A percentile compares a stretch with the other conserved stretches of the same genome.
Evolutionary conservation across 2,329 filamentous ascomycete genomes (phyloP).

Genomic region (Monilinia vaccinii-corymbosi): DNA sequence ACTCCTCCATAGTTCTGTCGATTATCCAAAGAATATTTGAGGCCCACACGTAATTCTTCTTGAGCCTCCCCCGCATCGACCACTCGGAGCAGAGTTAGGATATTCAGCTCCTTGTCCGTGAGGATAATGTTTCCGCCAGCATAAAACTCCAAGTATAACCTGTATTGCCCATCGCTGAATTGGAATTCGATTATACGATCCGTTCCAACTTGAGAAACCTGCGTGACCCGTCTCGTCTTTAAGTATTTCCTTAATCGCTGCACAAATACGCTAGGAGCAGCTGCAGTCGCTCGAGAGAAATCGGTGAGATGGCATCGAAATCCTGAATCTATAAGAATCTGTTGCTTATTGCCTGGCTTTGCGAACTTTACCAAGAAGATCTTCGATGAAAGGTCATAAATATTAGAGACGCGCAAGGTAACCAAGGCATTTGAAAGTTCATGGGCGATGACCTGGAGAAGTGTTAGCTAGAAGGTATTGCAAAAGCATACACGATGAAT

Average conservation of each 20-base stretch:
- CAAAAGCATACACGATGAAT: neutral
- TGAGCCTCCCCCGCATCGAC: slow-evolving; percentile 77
- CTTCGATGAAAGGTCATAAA: slow-evolving; percentile 92
- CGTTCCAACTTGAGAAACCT: slow-evolving; percentile 77
- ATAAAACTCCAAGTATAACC: slow-evolving; percentile 90
- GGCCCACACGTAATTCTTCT: slow-evolving; percentile 68
- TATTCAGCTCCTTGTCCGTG: slow-evolving; percentile 75
- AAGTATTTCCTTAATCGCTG: slow-evolving; percentile 77
- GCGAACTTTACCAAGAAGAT: slow-evolving; percentile 95
- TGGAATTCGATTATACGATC: slow-evolving; percentile 87
- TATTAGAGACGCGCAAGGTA: slow-evolving; percentile 76
- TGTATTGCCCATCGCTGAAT: slow-evolving; percentile 85
- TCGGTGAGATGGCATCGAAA: slow-evolving; percentile 93
- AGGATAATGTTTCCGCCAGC: slow-evolving; percentile 91
- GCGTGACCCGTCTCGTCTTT: slow-evolving; percentile 76
- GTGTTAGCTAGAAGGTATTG: neutral
- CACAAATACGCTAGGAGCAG: slow-evolving; percentile 78
- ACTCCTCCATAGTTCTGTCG: slow-evolving; percentile 76
- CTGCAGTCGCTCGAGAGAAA: slow-evolving; percentile 79
- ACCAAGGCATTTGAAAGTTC: slow-evolving; percentile 75
- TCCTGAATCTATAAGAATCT: slow-evolving; percentile 86
- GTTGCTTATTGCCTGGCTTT: slow-evolving; percentile 79
- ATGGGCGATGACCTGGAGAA: slow-evolving; percentile 72
- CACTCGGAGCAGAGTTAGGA: slow-evolving; percentile 70
- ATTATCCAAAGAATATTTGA: slow-evolving; percentile 70